Conservation (phyloP, 306 rosid species). For the Luffa aegyptiaca region DNA sequence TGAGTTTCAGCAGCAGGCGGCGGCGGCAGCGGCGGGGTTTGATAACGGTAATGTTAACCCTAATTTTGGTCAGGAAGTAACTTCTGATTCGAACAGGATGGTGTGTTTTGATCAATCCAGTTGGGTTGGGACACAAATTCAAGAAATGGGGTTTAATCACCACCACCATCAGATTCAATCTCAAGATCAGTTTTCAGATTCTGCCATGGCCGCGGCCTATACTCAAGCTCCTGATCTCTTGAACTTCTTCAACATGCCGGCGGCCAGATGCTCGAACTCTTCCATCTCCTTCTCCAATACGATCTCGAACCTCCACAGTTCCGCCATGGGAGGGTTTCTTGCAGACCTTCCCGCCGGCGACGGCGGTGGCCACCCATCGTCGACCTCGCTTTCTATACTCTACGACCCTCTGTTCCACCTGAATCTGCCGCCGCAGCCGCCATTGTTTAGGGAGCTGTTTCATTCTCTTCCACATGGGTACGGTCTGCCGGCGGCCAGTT, state of each 20-base stretch:
- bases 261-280: conserved; percentile 42
- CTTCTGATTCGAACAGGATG: background rate
- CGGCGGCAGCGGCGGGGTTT: conserved; percentile 17
- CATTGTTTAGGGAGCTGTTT: conserved; percentile 52
- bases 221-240: conserved; percentile 57
- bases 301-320: conserved; percentile 20
- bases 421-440: conserved; percentile 89
- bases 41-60: conserved; percentile 7
- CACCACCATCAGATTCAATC: conserved; percentile 21
- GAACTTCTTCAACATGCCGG: conserved; percentile 49
- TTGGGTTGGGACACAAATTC: conserved; percentile 45
- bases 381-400: conserved; percentile 4
- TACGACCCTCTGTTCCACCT: conserved; percentile 58
- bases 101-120: conserved; percentile 23
- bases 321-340: conserved; percentile 26
- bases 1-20: conserved; percentile 34
- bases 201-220: conserved; percentile 16
- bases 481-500: conserved; percentile 37
- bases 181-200: conserved; percentile 9
- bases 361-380: background rate
- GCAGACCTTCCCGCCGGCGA: conserved; percentile 40
- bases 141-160: conserved; percentile 22
- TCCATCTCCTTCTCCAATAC: conserved; percentile 39
- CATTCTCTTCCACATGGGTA: conserved; percentile 68
- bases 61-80: background rate